Conservation (phyloP, 2,329 filamentous ascomycete species). For the Zasmidium citrigriseum region DNA sequence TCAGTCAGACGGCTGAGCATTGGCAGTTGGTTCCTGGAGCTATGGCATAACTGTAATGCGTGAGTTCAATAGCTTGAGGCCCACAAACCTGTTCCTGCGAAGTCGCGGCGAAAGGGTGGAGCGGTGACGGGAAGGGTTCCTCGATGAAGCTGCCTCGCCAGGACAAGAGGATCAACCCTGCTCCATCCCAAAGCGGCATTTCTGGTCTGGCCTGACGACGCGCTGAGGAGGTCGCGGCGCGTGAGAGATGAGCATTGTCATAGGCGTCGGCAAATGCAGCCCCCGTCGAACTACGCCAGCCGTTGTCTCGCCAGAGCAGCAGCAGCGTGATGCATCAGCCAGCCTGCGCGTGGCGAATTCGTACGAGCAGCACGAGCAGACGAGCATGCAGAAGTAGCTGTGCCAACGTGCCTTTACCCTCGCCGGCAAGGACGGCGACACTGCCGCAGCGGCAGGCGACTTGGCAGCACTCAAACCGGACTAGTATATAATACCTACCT, state of each 20-base stretch:
- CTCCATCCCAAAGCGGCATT: neutral
- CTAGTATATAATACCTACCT: too few species aligned
- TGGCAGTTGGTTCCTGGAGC: neutral
- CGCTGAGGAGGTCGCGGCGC: neutral
- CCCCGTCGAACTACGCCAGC: neutral
- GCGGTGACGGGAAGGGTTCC: neutral
- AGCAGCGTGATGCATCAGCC: neutral
- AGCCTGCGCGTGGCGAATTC: neutral
- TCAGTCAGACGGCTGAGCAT: neutral
- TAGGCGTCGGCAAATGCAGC: neutral
- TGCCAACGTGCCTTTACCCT: neutral
- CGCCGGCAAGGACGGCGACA: neutral
- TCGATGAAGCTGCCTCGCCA: neutral
- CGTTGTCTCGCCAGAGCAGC: neutral
- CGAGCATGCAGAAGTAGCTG: neutral
- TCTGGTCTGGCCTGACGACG: neutral
- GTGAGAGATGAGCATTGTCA: neutral
- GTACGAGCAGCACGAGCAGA: neutral
- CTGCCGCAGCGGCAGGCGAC: neutral
- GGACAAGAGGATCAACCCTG: slow-evolving; percentile 2
- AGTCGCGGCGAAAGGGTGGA: slow-evolving; percentile 7
- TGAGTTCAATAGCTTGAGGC: slow-evolving; percentile 10
- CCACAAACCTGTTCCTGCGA: slow-evolving; percentile 1
- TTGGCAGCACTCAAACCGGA: too few species aligned
- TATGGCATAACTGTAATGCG: slow-evolving; percentile 8